Base-by-base conservation (phyloP, 208 protist genomes). In the Trypanosoma vivax region DNA sequence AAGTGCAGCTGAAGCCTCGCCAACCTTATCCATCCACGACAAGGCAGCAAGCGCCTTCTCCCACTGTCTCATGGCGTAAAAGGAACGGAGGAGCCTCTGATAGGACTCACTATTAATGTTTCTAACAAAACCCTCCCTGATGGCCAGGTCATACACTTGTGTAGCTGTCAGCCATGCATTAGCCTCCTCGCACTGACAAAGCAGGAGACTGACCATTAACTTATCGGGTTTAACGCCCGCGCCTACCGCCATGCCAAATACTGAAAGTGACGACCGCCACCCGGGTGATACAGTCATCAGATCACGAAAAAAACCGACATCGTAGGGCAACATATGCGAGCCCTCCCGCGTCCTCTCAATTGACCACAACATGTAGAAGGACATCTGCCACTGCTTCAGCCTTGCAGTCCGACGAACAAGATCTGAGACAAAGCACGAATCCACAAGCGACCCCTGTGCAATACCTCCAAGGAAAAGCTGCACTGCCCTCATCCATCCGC, bases 31-130 rank as follows among this genome's bases (percentile, higher is more conserved):
- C 84, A 92, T 92, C 81, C 84, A 92, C 16, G 80, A 88, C 24
- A 88, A 75, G 34, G 84, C 84, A 55, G 84, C 60, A 30, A 92
- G 55, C 30, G 84, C 84, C 68, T 85, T 81, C 58, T 88, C 79
- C 81, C 84, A 92, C 66, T 88, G 79, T 53, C 65, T 79, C 34
- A 57, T 60, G 13, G 77, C 77, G 27, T 62, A 67, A 51, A 92
- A 87, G 7, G 84, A 76, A 1, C 77, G 77, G 45, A 92, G 50
- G 28, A 92, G 63, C 5, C 72, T 74, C 56, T 87, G 77, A 66
- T 87, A 92, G 3, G 72, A 81, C 6, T 62, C 61, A n/a, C 65
- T 71, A 35, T 64, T 65, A 27, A 88, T 69, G 43, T 68, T 76
- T 34, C 75, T 74, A 5, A 81, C 65, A 58, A 87, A 83, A 47